Percentiles rank a stretch among this genome's conserved stretches.
phyloP scores from a whole-genome alignment of 805 yeast genomes.

The Kluyveromyces lactis region DNA sequence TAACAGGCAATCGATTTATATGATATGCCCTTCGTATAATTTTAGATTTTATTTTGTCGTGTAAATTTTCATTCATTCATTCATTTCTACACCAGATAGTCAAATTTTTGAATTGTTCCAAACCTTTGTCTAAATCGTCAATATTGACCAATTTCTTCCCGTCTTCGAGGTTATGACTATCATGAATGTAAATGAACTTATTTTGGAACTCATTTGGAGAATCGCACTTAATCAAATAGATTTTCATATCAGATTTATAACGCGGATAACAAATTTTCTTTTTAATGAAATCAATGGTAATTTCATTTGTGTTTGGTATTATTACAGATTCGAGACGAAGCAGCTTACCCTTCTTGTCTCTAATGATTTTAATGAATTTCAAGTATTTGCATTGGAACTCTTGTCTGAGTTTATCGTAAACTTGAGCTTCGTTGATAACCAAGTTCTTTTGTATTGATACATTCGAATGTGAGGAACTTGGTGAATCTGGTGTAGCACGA shows the following conservation, averaged over 20 bases:
- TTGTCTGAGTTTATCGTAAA: conserved; percentile 4
- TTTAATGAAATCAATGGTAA: conserved; percentile 5
- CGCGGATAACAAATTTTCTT: conserved; percentile 7
- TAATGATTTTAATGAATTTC: conserved; percentile 2
- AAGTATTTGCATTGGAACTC: conserved; percentile 1
- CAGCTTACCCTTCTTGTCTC: conserved; percentile 4
- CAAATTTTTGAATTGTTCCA: conserved; percentile 3
- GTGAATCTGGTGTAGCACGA: neutral
- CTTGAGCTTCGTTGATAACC: conserved; percentile 2
- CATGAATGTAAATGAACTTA: conserved; percentile 4
- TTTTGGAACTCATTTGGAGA: conserved; percentile 4
- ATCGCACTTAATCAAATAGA: conserved; percentile 3
- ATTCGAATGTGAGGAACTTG: neutral
- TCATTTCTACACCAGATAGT: conserved; percentile 5
- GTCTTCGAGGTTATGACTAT: neutral
- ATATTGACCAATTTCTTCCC: neutral
- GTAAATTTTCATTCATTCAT: neutral
- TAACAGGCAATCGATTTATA: too few relatives aligned
- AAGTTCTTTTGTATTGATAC: conserved; percentile 1
- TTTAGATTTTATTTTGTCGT: too few relatives aligned
- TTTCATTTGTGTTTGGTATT: neutral
- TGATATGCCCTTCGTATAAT: too few relatives aligned
- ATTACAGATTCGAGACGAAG: conserved; percentile 5
- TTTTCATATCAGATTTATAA: conserved; percentile 5
- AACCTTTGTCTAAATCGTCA: neutral